Percentiles rank a stretch among this genome's conserved stretches.
Conservation (phyloP, 257 asterid species). For the Penstemon barbatus region DNA sequence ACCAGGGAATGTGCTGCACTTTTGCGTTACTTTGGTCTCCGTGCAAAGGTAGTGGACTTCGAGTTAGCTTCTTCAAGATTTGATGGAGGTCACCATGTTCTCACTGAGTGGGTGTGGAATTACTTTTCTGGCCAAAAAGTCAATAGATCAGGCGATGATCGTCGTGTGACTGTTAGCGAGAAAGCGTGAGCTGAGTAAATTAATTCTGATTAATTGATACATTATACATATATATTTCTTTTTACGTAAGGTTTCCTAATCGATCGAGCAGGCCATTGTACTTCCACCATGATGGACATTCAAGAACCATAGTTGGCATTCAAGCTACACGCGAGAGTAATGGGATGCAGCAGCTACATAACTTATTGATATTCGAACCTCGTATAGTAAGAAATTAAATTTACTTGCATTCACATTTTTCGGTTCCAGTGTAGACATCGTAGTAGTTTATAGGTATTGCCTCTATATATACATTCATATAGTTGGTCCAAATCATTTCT, state of each 20-base stretch:
- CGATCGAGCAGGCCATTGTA: slow-evolving; percentile 68
- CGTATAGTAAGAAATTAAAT: too few relatives aligned
- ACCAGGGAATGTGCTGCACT: slow-evolving; percentile 92
- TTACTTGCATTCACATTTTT: not conserved
- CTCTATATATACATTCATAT: not conserved
- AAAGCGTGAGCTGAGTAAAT: slow-evolving; percentile 83
- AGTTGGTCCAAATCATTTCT: slow-evolving; percentile 4
- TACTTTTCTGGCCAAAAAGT: slow-evolving; percentile 56
- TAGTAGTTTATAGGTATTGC: not conserved
- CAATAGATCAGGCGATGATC: slow-evolving; percentile 36
- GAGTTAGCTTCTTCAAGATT: slow-evolving; percentile 22
- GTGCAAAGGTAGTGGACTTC: slow-evolving; percentile 72
- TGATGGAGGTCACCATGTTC: slow-evolving; percentile 54
- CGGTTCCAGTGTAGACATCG: slow-evolving; percentile 5
- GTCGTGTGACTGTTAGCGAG: slow-evolving; percentile 54
- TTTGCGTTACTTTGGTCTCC: slow-evolving; percentile 81
- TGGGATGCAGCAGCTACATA: slow-evolving; percentile 58
- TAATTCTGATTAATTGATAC: slow-evolving; percentile 6
- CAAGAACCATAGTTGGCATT: slow-evolving; percentile 94
- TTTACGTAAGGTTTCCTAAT: slow-evolving; percentile 16
- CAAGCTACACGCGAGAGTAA: slow-evolving; percentile 60
- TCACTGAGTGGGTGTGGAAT: slow-evolving; percentile 85
- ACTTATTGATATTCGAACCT: slow-evolving; percentile 79
- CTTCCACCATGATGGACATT: slow-evolving; percentile 93
- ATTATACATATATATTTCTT: not conserved